Evolutionary conservation across 768 basidiomycete species (phyloP).

Genomic region (Pulveroboletus sp.): DNA sequence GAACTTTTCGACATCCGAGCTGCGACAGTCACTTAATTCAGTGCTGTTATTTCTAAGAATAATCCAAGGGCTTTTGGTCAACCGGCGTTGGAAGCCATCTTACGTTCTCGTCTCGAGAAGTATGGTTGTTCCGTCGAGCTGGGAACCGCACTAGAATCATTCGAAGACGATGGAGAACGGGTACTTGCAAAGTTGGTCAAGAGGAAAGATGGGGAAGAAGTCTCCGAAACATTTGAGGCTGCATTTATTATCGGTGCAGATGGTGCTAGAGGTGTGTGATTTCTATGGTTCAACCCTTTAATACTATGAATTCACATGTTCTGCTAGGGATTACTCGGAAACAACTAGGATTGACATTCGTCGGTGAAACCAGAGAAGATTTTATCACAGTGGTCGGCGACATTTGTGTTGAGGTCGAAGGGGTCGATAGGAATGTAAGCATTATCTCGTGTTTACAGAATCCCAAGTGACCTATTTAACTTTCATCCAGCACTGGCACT

Average conservation of each 20-base stretch:
- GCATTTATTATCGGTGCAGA: slow-evolving; percentile 42
- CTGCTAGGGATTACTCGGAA: slow-evolving; percentile 36
- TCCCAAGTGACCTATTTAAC: too few relatives aligned
- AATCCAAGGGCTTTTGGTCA: slow-evolving; percentile 21
- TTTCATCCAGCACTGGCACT: slow-evolving; percentile 4
- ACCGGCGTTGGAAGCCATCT: slow-evolving; percentile 28
- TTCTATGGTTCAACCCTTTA: too few relatives aligned
- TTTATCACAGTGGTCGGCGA: slow-evolving; percentile 34
- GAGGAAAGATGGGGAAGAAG: slow-evolving; percentile 19
- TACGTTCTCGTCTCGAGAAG: slow-evolving; percentile 17
- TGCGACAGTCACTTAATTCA: too few relatives aligned
- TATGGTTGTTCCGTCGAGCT: slow-evolving; percentile 36
- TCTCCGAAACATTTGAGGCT: slow-evolving; percentile 23
- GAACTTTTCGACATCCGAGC: not conserved
- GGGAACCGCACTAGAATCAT: slow-evolving; percentile 43
- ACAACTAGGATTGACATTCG: slow-evolving; percentile 38
- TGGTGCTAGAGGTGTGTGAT: not conserved
- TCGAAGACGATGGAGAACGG: slow-evolving; percentile 36
- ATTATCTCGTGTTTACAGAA: too few relatives aligned
- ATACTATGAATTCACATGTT: not conserved
- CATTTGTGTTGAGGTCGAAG: slow-evolving; percentile 23
- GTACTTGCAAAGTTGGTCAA: slow-evolving; percentile 38
- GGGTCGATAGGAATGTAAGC: slow-evolving; percentile 26
- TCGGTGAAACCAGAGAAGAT: slow-evolving; percentile 36
- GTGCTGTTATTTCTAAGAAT: slow-evolving; percentile 8